These are phyloP conservation scores for Candida manassasensis DNA, from an alignment of 805 yeast species.

Conservation along the genomic window DNA sequence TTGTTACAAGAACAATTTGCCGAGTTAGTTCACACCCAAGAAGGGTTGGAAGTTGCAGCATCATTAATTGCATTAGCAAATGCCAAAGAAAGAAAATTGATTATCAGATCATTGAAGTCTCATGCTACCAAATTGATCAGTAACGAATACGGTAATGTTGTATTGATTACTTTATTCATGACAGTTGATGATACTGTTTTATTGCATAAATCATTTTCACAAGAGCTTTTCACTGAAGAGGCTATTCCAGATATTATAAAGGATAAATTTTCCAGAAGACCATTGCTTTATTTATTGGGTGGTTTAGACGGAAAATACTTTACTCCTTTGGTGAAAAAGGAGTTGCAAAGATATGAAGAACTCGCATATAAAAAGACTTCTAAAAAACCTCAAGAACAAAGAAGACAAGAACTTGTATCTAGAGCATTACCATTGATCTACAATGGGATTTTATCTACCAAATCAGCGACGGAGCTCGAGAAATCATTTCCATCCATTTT, in stretches of 20 bases:
- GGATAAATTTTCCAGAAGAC: conserved; percentile 83
- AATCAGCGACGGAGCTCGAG: conserved; percentile 24
- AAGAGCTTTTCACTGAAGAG: conserved; percentile 48
- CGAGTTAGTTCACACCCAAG: conserved; percentile 91
- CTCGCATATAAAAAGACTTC: conserved; percentile 60
- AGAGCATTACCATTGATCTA: conserved; percentile 65
- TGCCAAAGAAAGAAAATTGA: conserved; percentile 86
- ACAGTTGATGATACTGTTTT: conserved; percentile 92
- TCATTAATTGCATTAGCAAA: conserved; percentile 72
- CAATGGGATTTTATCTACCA: conserved; percentile 39
- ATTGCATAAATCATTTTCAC: conserved; percentile 64
- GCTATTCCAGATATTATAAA: conserved; percentile 50
- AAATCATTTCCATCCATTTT: conserved; percentile 48
- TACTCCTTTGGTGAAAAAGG: conserved; percentile 60
- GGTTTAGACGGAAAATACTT: conserved; percentile 82
- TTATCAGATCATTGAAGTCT: conserved; percentile 66
- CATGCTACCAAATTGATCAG: conserved; percentile 73
- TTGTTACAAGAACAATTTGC: conserved; percentile 83
- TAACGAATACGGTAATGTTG: conserved; percentile 84
- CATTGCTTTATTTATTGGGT: conserved; percentile 72
- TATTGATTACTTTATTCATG: conserved; percentile 71
- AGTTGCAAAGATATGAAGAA: conserved; percentile 55
- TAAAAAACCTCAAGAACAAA: conserved; percentile 75
- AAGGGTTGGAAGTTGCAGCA: conserved; percentile 90
- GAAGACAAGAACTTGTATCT: conserved; percentile 65